phyloP scores from a whole-genome alignment of 2,329 filamentous ascomycete species.

The Verticillium klebahnii region DNA sequence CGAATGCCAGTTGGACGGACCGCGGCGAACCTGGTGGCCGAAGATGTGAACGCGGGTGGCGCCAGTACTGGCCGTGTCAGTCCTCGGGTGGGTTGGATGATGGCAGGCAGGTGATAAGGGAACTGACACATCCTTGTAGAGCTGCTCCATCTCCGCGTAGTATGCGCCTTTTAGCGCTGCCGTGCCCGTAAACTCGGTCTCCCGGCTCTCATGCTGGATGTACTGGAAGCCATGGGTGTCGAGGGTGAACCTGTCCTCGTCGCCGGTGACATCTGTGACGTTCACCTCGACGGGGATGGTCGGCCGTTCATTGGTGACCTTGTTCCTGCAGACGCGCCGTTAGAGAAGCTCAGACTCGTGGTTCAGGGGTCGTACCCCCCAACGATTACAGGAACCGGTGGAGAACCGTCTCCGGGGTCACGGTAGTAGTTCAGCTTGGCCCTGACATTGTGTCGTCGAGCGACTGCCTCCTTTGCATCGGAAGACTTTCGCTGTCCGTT shows the following conservation, averaged over 20 bases:
- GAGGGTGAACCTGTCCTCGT: slow-evolving; percentile 60
- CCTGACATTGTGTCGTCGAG: slow-evolving; percentile 5
- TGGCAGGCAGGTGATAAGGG: background rate
- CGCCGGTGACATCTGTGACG: slow-evolving; percentile 52
- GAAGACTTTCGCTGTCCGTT: background rate
- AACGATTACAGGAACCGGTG: slow-evolving; percentile 13
- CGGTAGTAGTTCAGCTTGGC: slow-evolving; percentile 15
- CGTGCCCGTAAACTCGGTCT: slow-evolving; percentile 51
- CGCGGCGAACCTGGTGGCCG: slow-evolving; percentile 23
- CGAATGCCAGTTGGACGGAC: slow-evolving; percentile 50
- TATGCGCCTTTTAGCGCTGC: slow-evolving; percentile 42
- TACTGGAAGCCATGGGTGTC: slow-evolving; percentile 52
- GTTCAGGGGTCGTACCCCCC: slow-evolving; percentile 9
- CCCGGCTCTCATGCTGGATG: slow-evolving; percentile 46
- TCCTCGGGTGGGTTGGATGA: background rate
- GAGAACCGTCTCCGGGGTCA: slow-evolving; percentile 13
- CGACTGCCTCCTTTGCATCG: background rate
- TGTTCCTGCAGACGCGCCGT: slow-evolving; percentile 13
- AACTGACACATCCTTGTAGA: slow-evolving; percentile 12
- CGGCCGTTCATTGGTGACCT: slow-evolving; percentile 65
- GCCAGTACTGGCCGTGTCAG: slow-evolving; percentile 17
- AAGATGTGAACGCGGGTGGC: slow-evolving; percentile 22
- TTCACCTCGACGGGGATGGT: slow-evolving; percentile 52
- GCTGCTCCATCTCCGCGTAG: slow-evolving; percentile 12
- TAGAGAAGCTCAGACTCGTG: background rate